These are phyloP conservation scores for Monosporascus sp. DNA, from an alignment of 2,329 filamentous ascomycete species.

Conservation along the genomic window DNA sequence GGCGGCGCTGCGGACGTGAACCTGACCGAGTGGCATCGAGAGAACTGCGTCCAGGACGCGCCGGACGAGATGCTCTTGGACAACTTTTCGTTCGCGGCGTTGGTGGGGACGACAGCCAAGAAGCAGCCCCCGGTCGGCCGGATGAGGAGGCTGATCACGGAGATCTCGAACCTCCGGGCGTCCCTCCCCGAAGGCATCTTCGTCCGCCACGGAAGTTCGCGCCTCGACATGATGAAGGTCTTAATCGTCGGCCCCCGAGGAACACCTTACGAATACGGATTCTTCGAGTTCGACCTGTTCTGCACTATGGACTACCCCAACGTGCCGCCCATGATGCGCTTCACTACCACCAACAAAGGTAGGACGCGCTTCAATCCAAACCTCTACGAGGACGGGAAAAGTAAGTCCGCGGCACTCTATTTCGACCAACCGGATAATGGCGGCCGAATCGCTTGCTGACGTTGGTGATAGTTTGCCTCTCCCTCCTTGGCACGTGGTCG, in stretches of 20 bases:
- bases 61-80: slow-evolving; percentile 32
- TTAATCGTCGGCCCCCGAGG: slow-evolving; percentile 43
- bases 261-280: slow-evolving; percentile 48
- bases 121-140: slow-evolving; percentile 27
- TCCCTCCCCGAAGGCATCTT: slow-evolving; percentile 47
- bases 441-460: not conserved
- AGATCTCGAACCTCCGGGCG: slow-evolving; percentile 39
- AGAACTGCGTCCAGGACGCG: slow-evolving; percentile 27
- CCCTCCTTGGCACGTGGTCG: slow-evolving; percentile 43
- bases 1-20: slow-evolving; percentile 7
- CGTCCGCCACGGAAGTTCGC: slow-evolving; percentile 37
- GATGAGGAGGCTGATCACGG: slow-evolving; percentile 42
- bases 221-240: slow-evolving; percentile 45
- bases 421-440: no score
- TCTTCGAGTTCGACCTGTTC: slow-evolving; percentile 51
- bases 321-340: slow-evolving; percentile 34
- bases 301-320: slow-evolving; percentile 37
- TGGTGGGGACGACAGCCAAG: slow-evolving; percentile 7
- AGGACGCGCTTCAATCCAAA: slow-evolving; percentile 44
- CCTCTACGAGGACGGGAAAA: slow-evolving; percentile 42
- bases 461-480: slow-evolving; percentile 39
- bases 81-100: slow-evolving; percentile 17
- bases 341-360: slow-evolving; percentile 40
- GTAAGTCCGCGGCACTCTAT: slow-evolving; percentile 22
- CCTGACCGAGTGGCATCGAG: slow-evolving; percentile 26